Evolutionary conservation across 2,329 filamentous ascomycete species (phyloP).

Genomic region (Cladosporium phlei): DNA sequence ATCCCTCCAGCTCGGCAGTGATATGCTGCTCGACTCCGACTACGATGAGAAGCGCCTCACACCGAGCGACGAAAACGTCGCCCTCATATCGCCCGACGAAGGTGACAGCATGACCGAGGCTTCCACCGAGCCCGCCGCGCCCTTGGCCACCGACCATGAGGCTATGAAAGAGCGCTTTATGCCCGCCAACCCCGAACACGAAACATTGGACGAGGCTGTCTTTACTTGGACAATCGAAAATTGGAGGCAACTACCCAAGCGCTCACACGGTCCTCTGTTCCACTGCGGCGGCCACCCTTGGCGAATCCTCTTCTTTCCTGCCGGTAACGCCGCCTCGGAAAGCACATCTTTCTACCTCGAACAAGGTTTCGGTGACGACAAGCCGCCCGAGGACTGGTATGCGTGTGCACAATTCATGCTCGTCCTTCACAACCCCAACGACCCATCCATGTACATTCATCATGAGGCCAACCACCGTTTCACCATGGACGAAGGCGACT

Average conservation of each 20-base stretch:
- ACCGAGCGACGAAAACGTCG: conserved; percentile 40
- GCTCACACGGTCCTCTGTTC: conserved; percentile 84
- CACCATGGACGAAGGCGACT: conserved; percentile 92
- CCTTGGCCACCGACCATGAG: conserved; percentile 61
- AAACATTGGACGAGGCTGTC: conserved; percentile 68
- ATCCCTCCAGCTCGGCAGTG: conserved; percentile 50
- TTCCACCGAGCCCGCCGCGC: conserved; percentile 39
- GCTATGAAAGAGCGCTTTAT: conserved; percentile 80
- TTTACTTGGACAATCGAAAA: conserved; percentile 84
- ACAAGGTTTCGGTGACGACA: conserved; percentile 73
- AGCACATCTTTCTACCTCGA: conserved; percentile 94
- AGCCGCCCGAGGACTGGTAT: conserved; percentile 87
- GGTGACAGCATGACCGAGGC: conserved; percentile 46
- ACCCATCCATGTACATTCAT: conserved; percentile 72
- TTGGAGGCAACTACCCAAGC: conserved; percentile 72
- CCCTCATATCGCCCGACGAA: conserved; percentile 58
- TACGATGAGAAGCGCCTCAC: conserved; percentile 57
- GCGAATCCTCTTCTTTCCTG: conserved; percentile 93
- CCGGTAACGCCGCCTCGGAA: conserved; percentile 82
- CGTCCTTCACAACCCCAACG: conserved; percentile 89
- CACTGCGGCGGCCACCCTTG: conserved; percentile 83
- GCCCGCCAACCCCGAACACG: conserved; percentile 71
- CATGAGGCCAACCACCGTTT: conserved; percentile 91
- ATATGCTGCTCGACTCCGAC: conserved; percentile 60
- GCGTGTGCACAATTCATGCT: conserved; percentile 94